Percentiles rank a stretch among this genome's conserved stretches.
These are phyloP conservation scores for Bacidia rubella DNA, from an alignment of 495 filamentous ascomycete species.

Conservation along the genomic window DNA sequence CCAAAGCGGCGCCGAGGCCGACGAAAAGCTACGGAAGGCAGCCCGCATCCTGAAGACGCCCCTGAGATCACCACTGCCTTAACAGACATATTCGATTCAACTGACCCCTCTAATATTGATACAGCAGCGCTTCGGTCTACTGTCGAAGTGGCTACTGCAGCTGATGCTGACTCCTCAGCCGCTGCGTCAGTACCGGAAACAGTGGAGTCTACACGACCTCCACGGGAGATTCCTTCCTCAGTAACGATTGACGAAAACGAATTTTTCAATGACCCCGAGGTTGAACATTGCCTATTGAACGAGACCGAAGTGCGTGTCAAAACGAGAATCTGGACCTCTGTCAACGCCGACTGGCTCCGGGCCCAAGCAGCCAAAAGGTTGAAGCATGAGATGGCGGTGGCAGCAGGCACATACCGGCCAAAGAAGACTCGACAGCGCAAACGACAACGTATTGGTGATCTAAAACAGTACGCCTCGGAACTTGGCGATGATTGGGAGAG, in stretches of 20 bases:
- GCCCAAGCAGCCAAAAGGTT: constrained; percentile 65
- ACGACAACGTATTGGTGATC: constrained; percentile 36
- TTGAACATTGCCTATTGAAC: constrained; percentile 58
- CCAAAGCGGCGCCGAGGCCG: constrained; percentile 7
- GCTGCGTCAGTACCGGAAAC: no score
- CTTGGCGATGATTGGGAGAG: constrained; percentile 21
- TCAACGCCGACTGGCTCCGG: constrained; percentile 82
- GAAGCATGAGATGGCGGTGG: constrained; percentile 46
- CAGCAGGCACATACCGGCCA: constrained; percentile 21
- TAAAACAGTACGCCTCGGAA: constrained; percentile 32
- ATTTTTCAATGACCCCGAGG: constrained; percentile 79
- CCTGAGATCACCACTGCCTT: constrained; percentile 36
- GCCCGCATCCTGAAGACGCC: constrained; percentile 14
- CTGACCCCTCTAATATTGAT: constrained; percentile 32
- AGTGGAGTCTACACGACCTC: not conserved
- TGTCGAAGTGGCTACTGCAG: constrained; percentile 10
- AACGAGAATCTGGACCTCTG: constrained; percentile 82
- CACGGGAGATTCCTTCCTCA: constrained; percentile 25
- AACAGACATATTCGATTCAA: constrained; percentile 7
- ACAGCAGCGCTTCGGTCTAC: constrained; percentile 23
- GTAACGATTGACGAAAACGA: constrained; percentile 57
- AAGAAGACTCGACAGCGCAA: constrained; percentile 28
- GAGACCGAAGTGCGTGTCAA: constrained; percentile 61
- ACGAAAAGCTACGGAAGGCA: not conserved
- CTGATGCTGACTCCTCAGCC: not conserved